Conservation (phyloP, 306 rosid genomes). For the Fragaria ananassa region DNA sequence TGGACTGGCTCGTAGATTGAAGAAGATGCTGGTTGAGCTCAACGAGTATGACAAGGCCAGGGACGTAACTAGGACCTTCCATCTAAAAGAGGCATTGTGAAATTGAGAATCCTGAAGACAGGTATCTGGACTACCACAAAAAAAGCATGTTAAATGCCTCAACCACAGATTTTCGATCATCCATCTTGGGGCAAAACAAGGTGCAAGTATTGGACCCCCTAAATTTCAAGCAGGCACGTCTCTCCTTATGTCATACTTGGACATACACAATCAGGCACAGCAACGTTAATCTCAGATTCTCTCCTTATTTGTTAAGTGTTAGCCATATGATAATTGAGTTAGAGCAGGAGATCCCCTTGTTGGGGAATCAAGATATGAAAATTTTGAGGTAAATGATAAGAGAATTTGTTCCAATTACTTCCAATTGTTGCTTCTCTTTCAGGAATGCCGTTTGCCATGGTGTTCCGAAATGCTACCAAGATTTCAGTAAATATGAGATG, state of each 20-base stretch:
- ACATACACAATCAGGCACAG: neutral
- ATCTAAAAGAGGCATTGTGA: conserved; percentile 87
- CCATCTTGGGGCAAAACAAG: neutral
- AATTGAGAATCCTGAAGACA: conserved; percentile 12
- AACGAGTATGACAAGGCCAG: conserved; percentile 84
- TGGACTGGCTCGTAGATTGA: conserved; percentile 78
- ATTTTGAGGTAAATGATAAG: neutral
- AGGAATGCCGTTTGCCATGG: neutral
- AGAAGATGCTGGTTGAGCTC: conserved; percentile 88
- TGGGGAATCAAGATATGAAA: neutral
- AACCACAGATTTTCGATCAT: neutral
- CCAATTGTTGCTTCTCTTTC: neutral
- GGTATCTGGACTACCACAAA: neutral
- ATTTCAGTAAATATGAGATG: neutral
- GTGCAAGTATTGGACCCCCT: conserved; percentile 2
- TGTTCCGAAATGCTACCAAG: neutral
- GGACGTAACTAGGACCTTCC: conserved; percentile 67
- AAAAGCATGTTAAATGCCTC: neutral
- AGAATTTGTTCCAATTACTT: neutral
- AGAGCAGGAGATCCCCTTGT: neutral
- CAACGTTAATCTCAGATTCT: neutral
- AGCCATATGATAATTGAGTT: neutral
- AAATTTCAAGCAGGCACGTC: neutral
- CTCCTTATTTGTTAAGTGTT: neutral
- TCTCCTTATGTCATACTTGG: neutral